Conservation (phyloP, 1,139 yeast species). For the Suhomyces yuchorum region DNA sequence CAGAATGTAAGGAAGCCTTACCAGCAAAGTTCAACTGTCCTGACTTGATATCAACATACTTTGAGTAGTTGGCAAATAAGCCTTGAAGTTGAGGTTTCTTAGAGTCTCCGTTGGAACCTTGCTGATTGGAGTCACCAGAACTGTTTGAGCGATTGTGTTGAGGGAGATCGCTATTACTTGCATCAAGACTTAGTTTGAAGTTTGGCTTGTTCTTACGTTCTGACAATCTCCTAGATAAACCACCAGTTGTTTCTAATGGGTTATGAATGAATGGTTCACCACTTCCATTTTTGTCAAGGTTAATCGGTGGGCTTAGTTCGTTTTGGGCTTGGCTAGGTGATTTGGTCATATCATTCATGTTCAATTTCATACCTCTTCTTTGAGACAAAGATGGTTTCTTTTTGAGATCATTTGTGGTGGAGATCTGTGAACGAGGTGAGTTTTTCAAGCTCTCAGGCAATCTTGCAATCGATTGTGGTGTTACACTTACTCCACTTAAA, state of each 20-base stretch:
- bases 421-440: not conserved
- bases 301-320: constrained; percentile 12
- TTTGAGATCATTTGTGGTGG: constrained; percentile 24
- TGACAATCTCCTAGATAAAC: constrained; percentile 38
- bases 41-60: constrained; percentile 86
- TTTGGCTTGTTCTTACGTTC: constrained; percentile 44
- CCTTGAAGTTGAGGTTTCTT: constrained; percentile 45
- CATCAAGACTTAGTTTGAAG: constrained; percentile 38
- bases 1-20: constrained; percentile 86
- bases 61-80: constrained; percentile 77
- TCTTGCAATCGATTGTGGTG: constrained; percentile 24
- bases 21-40: constrained; percentile 93
- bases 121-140: not conserved
- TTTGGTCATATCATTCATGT: constrained; percentile 35
- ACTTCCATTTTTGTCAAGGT: not conserved
- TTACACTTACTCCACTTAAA: constrained; percentile 15
- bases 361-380: constrained; percentile 58
- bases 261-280: not conserved
- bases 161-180: constrained; percentile 18
- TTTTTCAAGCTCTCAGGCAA: constrained; percentile 16
- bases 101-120: not conserved
- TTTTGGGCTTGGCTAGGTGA: constrained; percentile 3
- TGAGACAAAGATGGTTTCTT: constrained; percentile 57
- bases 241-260: constrained; percentile 34
- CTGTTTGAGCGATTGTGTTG: constrained; percentile 11